A percentile compares a stretch with the other conserved stretches of the same genome.
These are phyloP conservation scores for Trypanosomatidae sp. DNA, from an alignment of 208 protist species.

Conservation along the genomic window DNA sequence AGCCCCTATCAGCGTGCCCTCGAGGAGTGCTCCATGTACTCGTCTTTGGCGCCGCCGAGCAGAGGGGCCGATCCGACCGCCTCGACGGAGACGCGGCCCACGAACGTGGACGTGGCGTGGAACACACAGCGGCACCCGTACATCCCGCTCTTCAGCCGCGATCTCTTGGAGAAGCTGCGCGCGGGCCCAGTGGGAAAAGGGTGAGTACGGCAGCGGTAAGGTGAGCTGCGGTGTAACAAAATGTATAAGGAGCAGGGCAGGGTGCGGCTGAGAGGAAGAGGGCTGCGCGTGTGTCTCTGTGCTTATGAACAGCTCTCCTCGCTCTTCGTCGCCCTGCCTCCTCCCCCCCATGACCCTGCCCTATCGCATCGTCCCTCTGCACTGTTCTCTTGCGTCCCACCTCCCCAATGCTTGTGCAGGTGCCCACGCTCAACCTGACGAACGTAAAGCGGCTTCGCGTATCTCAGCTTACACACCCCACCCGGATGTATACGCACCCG, in stretches of 20 bases:
- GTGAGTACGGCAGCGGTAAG: background rate
- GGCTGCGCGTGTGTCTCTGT: background rate
- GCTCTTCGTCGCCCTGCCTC: background rate
- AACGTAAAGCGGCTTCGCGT: background rate
- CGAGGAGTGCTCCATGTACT: conserved; percentile 68
- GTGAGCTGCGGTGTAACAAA: background rate
- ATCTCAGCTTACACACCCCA: background rate
- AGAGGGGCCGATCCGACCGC: background rate
- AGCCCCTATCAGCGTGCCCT: conserved; percentile 48
- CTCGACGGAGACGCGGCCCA: background rate
- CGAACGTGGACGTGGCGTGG: conserved; percentile 45
- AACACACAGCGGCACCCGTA: conserved; percentile 77
- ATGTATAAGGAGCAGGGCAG: background rate
- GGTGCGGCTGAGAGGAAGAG: background rate
- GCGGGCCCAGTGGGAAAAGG: conserved; percentile 1
- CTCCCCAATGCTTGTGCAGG: background rate
- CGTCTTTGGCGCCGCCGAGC: conserved; percentile 9
- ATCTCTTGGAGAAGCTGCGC: conserved; percentile 48
- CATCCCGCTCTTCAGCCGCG: conserved; percentile 65
- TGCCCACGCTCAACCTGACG: background rate
- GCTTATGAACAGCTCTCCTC: background rate
- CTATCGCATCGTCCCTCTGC: background rate
- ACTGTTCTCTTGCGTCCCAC: background rate
- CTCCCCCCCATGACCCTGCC: background rate
- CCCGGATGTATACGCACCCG: background rate